Percentiles rank a stretch among this genome's conserved stretches.
Evolutionary conservation across 1,139 yeast species (phyloP).

Genomic region (Candida neerlandica): DNA sequence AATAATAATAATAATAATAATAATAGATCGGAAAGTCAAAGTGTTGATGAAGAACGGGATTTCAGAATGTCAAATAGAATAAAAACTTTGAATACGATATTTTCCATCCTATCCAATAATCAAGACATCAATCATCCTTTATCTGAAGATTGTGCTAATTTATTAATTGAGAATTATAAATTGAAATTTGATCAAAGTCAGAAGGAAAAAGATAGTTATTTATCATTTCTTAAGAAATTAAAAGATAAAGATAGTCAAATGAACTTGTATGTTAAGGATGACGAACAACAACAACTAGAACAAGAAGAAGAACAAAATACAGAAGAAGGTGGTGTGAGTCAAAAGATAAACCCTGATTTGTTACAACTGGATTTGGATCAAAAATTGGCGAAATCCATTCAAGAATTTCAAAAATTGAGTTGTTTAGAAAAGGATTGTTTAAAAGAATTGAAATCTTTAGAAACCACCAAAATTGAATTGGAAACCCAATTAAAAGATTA

Average conservation of each 20-base stretch:
- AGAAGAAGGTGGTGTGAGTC: neutral
- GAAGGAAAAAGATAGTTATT: constrained; percentile 77
- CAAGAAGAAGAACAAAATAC: no score
- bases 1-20: no score
- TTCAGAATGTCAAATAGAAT: constrained; percentile 39
- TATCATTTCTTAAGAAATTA: constrained; percentile 69
- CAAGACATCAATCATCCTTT: constrained; percentile 87
- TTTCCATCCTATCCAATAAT: constrained; percentile 56
- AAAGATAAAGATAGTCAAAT: constrained; percentile 46
- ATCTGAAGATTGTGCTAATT: constrained; percentile 80
- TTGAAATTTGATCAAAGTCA: constrained; percentile 72
- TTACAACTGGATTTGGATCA: constrained; percentile 26
- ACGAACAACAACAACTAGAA: neutral
- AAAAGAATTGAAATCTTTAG: constrained; percentile 48
- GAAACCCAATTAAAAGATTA: constrained; percentile 40
- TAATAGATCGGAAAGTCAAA: neutral
- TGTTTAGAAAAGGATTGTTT: constrained; percentile 40
- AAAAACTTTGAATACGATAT: constrained; percentile 65
- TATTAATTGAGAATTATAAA: constrained; percentile 67
- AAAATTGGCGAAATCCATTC: constrained; percentile 43
- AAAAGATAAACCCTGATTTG: constrained; percentile 15
- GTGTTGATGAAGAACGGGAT: constrained; percentile 11
- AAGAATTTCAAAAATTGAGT: constrained; percentile 39
- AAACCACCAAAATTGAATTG: constrained; percentile 40
- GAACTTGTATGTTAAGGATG: constrained; percentile 12